A percentile compares a stretch with the other conserved stretches of the same genome.
Conservation (phyloP, 306 rosid species). For the Rosa rugosa region DNA sequence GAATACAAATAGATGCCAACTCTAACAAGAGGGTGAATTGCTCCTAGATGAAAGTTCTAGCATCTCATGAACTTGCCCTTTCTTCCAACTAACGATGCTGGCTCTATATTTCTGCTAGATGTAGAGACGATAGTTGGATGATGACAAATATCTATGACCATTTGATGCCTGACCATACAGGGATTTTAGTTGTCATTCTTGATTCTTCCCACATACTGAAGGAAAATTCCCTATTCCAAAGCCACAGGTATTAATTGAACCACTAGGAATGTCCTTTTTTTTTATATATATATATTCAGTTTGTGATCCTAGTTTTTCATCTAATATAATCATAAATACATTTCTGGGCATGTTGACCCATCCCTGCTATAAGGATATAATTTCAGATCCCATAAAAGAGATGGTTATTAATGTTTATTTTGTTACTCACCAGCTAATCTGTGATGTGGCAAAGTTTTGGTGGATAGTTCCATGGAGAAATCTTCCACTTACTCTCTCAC, state of each 20-base stretch:
- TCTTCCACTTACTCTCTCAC: background rate
- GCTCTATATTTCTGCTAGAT: background rate
- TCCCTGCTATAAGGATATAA: background rate
- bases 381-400: background rate
- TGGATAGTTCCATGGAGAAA: background rate
- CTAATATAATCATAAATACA: background rate
- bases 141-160: background rate
- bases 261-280: background rate
- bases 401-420: background rate
- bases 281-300: background rate
- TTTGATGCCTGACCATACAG: background rate
- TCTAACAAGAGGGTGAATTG: background rate
- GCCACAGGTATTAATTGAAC: background rate
- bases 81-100: background rate
- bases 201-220: background rate
- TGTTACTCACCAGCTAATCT: background rate
- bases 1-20: background rate
- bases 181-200: conserved; percentile 9
- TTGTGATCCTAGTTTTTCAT: background rate
- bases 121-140: background rate
- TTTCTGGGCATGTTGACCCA: background rate
- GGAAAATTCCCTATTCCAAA: background rate
- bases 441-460: background rate
- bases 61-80: background rate
- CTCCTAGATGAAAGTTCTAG: conserved; percentile 3